These are phyloP conservation scores for Nitzschia palea DNA, from an alignment of 108 stramenopile genomes.

Conservation along the genomic window DNA sequence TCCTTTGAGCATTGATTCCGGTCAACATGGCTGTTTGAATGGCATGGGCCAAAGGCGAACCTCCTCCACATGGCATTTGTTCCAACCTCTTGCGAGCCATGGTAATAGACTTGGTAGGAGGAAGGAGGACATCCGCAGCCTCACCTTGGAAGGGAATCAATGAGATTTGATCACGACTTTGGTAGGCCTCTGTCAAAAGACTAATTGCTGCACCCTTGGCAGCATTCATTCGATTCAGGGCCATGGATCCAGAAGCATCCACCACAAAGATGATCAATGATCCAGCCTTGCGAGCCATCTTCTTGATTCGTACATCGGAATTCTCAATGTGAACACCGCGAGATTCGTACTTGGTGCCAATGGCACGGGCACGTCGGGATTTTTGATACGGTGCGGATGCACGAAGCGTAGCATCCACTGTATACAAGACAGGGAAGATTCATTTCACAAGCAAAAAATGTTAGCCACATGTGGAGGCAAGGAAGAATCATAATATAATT, in stretches of 20 bases:
- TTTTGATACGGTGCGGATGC: slow-evolving; percentile 95
- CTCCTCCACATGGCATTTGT: slow-evolving; percentile 98
- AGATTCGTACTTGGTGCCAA: slow-evolving; percentile 74
- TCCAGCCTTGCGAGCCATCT: slow-evolving; percentile 97
- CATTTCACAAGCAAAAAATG: slow-evolving; percentile 5
- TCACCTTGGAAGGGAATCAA: slow-evolving; percentile 97
- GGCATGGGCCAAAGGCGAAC: slow-evolving; percentile 94
- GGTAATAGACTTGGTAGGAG: slow-evolving; percentile 94
- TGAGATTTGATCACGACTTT: slow-evolving; percentile 94
- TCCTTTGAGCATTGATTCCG: slow-evolving; percentile 93
- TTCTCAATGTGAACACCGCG: slow-evolving; percentile 90
- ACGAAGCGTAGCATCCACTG: slow-evolving; percentile 94
- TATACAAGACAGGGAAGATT: neutral
- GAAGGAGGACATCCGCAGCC: slow-evolving; percentile 91
- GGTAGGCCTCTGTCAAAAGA: slow-evolving; percentile 95
- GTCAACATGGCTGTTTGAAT: slow-evolving; percentile 84
- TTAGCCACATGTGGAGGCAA: too few relatives aligned
- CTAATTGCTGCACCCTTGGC: slow-evolving; percentile 97
- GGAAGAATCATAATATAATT: too few relatives aligned
- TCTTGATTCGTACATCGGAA: slow-evolving; percentile 90
- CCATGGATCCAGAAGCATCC: slow-evolving; percentile 97
- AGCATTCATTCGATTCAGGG: slow-evolving; percentile 97
- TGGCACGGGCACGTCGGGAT: slow-evolving; percentile 70
- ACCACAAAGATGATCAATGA: slow-evolving; percentile 95
- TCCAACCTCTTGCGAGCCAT: slow-evolving; percentile 93